Evolutionary conservation across 2,329 filamentous ascomycete genomes (phyloP).

Genomic region (Knufia petricola): DNA sequence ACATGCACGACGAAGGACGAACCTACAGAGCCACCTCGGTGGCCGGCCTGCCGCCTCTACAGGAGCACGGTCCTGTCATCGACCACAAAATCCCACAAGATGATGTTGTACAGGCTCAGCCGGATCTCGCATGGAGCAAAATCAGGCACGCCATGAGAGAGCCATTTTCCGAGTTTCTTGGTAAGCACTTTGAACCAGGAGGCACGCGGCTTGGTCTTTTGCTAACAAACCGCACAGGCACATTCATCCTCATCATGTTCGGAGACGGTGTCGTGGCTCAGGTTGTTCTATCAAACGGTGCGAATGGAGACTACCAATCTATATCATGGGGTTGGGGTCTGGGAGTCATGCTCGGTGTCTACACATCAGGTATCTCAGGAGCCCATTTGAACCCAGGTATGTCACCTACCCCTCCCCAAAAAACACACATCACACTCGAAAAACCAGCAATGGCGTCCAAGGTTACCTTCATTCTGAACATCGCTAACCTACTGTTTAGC

Average conservation of each 20-base stretch:
- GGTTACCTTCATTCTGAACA: no score
- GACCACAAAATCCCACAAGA: conserved; percentile 28
- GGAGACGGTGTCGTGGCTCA: conserved; percentile 64
- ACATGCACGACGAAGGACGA: conserved; percentile 6
- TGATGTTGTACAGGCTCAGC: conserved; percentile 20
- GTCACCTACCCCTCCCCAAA: no score
- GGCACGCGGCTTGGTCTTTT: conserved; percentile 39
- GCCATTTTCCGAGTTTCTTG: conserved; percentile 58
- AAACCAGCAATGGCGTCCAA: no score
- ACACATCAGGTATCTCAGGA: conserved; percentile 50
- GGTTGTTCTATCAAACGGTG: conserved; percentile 47
- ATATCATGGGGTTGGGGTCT: conserved; percentile 41
- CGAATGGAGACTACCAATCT: conserved; percentile 41
- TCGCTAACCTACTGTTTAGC: conserved; percentile 51
- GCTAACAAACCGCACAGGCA: conserved; percentile 41
- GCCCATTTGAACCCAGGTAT: conserved; percentile 36
- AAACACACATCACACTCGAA: no score
- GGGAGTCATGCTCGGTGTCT: conserved; percentile 35
- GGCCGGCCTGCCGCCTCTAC: conserved; percentile 14
- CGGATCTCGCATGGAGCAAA: conserved; percentile 42
- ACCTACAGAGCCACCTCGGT: conserved; percentile 18
- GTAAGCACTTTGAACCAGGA: conserved; percentile 15
- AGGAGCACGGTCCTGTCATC: conserved; percentile 27
- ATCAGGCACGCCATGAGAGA: conserved; percentile 46
- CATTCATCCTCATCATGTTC: conserved; percentile 59